Conservation (phyloP, 192 early-diverging fungal species). For the Pilobolus umbonatus region DNA sequence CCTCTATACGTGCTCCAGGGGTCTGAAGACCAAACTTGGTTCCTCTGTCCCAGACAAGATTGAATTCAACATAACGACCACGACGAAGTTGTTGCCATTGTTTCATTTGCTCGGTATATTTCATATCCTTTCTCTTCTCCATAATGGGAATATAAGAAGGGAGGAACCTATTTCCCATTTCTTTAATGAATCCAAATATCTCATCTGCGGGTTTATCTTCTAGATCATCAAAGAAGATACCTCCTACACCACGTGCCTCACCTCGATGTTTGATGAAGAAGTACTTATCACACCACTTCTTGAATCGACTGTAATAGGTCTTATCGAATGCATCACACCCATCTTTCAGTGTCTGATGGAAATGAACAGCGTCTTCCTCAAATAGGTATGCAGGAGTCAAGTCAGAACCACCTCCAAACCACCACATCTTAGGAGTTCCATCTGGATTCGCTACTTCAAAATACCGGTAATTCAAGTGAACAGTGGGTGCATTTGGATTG, state of each 20-base stretch:
- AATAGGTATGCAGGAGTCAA: constrained; percentile 90
- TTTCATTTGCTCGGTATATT: constrained; percentile 72
- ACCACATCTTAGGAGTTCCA: constrained; percentile 69
- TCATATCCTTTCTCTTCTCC: constrained; percentile 70
- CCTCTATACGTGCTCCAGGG: constrained; percentile 93
- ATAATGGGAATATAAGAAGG: constrained; percentile 88
- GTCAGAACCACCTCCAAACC: constrained; percentile 98
- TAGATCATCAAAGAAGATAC: constrained; percentile 98
- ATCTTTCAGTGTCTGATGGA: constrained; percentile 86
- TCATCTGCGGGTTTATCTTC: constrained; percentile 68
- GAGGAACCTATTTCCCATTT: constrained; percentile 77
- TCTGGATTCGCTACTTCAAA: constrained; percentile 79
- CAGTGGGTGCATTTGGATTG: constrained; percentile 95
- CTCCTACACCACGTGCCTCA: constrained; percentile 91
- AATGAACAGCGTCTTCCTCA: constrained; percentile 88
- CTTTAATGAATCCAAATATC: constrained; percentile 79
- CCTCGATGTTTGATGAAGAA: constrained; percentile 83
- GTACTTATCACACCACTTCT: constrained; percentile 96
- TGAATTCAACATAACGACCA: constrained; percentile 97
- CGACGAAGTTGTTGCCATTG: constrained; percentile 93
- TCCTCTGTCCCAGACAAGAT: constrained; percentile 93
- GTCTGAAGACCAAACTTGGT: constrained; percentile 98
- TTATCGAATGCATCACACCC: constrained; percentile 89
- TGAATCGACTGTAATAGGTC: constrained; percentile 83
- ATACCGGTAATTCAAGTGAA: constrained; percentile 96